Evolutionary conservation across 108 stramenopile species (phyloP).

Genomic region (Fistulifera solaris): DNA sequence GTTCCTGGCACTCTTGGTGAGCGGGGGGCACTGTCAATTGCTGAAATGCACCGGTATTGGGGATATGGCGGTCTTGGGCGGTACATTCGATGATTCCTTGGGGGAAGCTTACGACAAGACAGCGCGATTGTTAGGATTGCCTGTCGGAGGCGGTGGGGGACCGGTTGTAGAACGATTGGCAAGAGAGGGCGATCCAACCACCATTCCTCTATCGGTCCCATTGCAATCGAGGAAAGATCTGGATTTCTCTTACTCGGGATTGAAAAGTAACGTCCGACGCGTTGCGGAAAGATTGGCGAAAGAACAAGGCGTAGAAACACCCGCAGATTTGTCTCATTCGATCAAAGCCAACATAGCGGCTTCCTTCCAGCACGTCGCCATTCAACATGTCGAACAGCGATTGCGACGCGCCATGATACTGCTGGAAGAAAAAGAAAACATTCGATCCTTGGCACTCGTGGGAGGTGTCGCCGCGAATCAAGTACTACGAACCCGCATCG

Average conservation of each 20-base stretch:
- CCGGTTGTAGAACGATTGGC: conserved; percentile 90
- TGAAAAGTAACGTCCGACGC: conserved; percentile 85
- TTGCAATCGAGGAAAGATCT: conserved; percentile 81
- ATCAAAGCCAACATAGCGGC: conserved; percentile 86
- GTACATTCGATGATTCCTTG: conserved; percentile 92
- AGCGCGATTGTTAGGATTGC: conserved; percentile 83
- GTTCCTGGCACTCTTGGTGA: conserved; percentile 91
- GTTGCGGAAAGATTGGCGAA: conserved; percentile 48
- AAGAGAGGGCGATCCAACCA: conserved; percentile 64
- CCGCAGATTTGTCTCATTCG: conserved; percentile 30
- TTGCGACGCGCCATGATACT: conserved; percentile 67
- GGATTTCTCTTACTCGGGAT: conserved; percentile 92
- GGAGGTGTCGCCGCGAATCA: conserved; percentile 96
- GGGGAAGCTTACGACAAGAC: conserved; percentile 93
- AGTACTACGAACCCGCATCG: conserved; percentile 72
- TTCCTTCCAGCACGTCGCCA: conserved; percentile 89
- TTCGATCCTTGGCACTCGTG: conserved; percentile 86
- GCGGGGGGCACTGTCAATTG: conserved; percentile 94
- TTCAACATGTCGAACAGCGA: conserved; percentile 87
- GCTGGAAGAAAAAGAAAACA: conserved; percentile 22
- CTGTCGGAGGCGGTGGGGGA: conserved; percentile 87
- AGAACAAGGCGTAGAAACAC: conserved; percentile 42
- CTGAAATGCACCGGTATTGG: conserved; percentile 85
- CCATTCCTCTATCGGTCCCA: conserved; percentile 74
- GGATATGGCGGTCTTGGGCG: conserved; percentile 74